Base-by-base conservation (phyloP, 2,329 filamentous ascomycete genomes). In the Arthrocladium fulminans region DNA sequence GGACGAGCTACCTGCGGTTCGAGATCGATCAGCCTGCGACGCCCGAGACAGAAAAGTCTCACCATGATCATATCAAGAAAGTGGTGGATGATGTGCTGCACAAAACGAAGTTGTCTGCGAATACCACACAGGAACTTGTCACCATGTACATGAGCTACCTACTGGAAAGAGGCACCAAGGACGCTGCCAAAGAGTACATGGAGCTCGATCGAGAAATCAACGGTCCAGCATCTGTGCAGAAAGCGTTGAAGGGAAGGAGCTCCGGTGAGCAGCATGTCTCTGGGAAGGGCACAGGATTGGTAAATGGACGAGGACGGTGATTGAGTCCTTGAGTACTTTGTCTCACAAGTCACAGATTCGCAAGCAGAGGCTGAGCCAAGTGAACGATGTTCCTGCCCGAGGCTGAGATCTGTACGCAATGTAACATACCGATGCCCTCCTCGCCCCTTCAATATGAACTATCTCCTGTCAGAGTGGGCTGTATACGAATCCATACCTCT, bases 1-100 rank as follows among this genome's bases (percentile, higher is more conserved):
- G 92, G 90, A 75, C 81, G 57, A 86, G 80, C 60, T 97, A 88
- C 73, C 77, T 97, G 47, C 73, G 84, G 50, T 95, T 98, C 61
- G 92, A 98, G 70, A 73, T 94, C 42, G 81, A 86, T 49, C 89
- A 95, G 64, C 84, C 86, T 9, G 83, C 82, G 1, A 81, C 72
- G 52, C 68, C 73, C 1, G 77, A 81, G 43, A 73, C 76, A 2
- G 86, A 90, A 60, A 59, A 72, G 1, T 71, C 79, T 49, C 80
- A 88, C 49, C 80, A 81, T 45, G 73, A 81, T 55, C 83, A 83
- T n/a, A 80, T 97, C 62, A 87, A 87, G 68, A 76, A 82, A 46
- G 84, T 96, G 10, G 80, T 90, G 60, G 57, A 58, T 20, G 77
- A 86, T 19, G 80, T 87, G 59, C 77, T 95, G 59, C 72, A 75